These are phyloP conservation scores for Scutellaria barbata DNA, from an alignment of 257 asterid genomes.

Conservation along the genomic window DNA sequence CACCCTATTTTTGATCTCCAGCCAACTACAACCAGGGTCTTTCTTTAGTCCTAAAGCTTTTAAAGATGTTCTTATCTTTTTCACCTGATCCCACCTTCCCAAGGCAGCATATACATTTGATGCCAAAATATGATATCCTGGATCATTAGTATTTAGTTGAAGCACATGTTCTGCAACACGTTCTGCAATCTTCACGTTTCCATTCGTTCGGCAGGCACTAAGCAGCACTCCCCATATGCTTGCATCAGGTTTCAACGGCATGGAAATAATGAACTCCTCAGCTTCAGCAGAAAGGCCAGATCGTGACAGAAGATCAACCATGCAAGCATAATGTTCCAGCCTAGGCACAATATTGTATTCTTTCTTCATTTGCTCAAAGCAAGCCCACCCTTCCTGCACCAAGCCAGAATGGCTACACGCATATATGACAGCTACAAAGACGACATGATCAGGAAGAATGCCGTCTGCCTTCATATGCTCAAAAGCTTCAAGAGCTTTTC, in stretches of 20 bases:
- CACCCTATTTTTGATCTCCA: slow-evolving; percentile 58
- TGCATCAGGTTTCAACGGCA: slow-evolving; percentile 81
- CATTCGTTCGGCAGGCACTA: slow-evolving; percentile 72
- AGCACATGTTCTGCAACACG: slow-evolving; percentile 55
- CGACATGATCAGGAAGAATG: slow-evolving; percentile 61
- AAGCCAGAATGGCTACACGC: slow-evolving; percentile 92
- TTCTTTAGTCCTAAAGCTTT: slow-evolving; percentile 60
- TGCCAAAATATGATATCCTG: slow-evolving; percentile 77
- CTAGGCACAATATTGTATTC: slow-evolving; percentile 67
- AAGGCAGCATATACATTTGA: slow-evolving; percentile 74
- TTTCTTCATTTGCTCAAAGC: slow-evolving; percentile 73
- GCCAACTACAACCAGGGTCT: slow-evolving; percentile 83
- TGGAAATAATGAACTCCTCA: slow-evolving; percentile 67
- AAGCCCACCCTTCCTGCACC: slow-evolving; percentile 70
- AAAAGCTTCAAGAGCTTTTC: slow-evolving; percentile 66
- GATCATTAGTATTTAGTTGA: slow-evolving; percentile 54
- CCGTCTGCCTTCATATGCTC: slow-evolving; percentile 60
- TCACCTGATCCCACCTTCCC: slow-evolving; percentile 76
- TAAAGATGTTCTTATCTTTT: slow-evolving; percentile 56
- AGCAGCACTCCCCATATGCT: slow-evolving; percentile 85
- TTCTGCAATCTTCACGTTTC: slow-evolving; percentile 56
- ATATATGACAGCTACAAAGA: slow-evolving; percentile 63
- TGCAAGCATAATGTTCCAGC: slow-evolving; percentile 82
- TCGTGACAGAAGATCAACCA: slow-evolving; percentile 82
- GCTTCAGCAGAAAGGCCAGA: slow-evolving; percentile 75